Evolutionary conservation across 768 basidiomycete species (phyloP).

Genomic region (Naematelia aurantialba): DNA sequence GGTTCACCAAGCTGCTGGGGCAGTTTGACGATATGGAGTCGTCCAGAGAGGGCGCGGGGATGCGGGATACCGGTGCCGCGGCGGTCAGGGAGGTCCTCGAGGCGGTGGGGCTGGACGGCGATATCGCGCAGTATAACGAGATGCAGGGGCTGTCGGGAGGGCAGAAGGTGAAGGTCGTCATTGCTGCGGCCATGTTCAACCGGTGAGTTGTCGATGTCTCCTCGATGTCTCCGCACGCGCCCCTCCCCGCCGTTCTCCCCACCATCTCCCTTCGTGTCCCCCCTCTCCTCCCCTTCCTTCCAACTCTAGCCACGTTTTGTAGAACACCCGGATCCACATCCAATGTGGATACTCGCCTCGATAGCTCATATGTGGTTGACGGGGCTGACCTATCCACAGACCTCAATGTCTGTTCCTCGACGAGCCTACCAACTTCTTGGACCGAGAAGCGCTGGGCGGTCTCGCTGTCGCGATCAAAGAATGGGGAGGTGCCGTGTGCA

Average conservation of each 20-base stretch:
- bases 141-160: conserved; percentile 91
- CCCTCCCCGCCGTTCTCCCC: no score
- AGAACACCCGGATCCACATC: no score
- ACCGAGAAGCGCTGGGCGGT: conserved; percentile 82
- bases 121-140: conserved; percentile 98
- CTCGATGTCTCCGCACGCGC: no score
- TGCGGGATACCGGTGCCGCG: conserved; percentile 75
- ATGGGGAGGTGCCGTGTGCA: conserved; percentile 71
- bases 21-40: conserved; percentile 97
- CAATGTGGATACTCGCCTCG: no score
- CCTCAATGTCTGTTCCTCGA: conserved; percentile 57
- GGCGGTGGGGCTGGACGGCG: conserved; percentile 92
- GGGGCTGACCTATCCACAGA: conserved; percentile 8
- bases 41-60: conserved; percentile 88
- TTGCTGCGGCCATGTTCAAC: conserved; percentile 90
- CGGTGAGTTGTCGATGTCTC: conserved; percentile 55
- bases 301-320: no score
- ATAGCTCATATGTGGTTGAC: no score
- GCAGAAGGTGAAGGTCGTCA: conserved; percentile 84
- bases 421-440: conserved; percentile 95
- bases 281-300: no score
- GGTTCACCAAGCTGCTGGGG: conserved; percentile 81
- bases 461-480: conserved; percentile 90
- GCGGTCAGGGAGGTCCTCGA: conserved; percentile 87
- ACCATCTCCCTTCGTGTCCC: no score